These are phyloP conservation scores for Aspergillus sp. DNA, from an alignment of 2,329 filamentous ascomycete genomes.

Conservation along the genomic window DNA sequence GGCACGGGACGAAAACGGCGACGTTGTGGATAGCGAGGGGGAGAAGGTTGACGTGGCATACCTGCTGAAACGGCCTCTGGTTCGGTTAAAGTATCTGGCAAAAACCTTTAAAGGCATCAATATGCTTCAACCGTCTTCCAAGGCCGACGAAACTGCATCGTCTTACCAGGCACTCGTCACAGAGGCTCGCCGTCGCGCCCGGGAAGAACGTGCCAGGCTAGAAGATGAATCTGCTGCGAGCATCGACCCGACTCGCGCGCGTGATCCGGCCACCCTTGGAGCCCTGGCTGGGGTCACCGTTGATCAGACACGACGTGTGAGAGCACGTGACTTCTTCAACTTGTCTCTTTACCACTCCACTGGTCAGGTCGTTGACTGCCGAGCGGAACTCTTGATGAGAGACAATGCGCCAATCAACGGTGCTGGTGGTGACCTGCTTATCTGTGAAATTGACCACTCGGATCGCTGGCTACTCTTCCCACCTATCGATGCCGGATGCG, in stretches of 20 bases:
- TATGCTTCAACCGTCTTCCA: slow-evolving; percentile 37
- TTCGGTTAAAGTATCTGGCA: slow-evolving; percentile 78
- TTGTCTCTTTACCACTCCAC: slow-evolving; percentile 80
- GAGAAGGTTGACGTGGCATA: slow-evolving; percentile 93
- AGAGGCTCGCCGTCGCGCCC: slow-evolving; percentile 66
- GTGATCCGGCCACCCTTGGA: slow-evolving; percentile 71
- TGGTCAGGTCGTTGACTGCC: slow-evolving; percentile 82
- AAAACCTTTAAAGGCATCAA: slow-evolving; percentile 67
- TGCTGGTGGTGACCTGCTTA: slow-evolving; percentile 74
- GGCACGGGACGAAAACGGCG: slow-evolving; percentile 53
- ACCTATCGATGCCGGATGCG: slow-evolving; percentile 64
- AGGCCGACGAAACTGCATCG: slow-evolving; percentile 53
- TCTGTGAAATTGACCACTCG: slow-evolving; percentile 76
- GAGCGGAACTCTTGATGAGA: slow-evolving; percentile 77
- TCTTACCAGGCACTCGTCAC: slow-evolving; percentile 67
- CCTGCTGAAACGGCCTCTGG: slow-evolving; percentile 78
- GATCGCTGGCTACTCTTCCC: slow-evolving; percentile 83
- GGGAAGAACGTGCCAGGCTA: slow-evolving; percentile 64
- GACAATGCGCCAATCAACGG: slow-evolving; percentile 65
- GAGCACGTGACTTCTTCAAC: slow-evolving; percentile 82
- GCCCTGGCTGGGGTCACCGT: slow-evolving; percentile 64
- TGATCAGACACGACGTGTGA: slow-evolving; percentile 72
- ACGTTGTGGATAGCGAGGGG: slow-evolving; percentile 64
- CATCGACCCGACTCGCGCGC: slow-evolving; percentile 72
- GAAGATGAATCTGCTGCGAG: slow-evolving; percentile 80